Evolutionary conservation across 1,284 basidiomycete genomes (phyloP), one percentile per base, ranked within the genome.

Genomic region (Apiotrichum veenhuisii): DNA sequence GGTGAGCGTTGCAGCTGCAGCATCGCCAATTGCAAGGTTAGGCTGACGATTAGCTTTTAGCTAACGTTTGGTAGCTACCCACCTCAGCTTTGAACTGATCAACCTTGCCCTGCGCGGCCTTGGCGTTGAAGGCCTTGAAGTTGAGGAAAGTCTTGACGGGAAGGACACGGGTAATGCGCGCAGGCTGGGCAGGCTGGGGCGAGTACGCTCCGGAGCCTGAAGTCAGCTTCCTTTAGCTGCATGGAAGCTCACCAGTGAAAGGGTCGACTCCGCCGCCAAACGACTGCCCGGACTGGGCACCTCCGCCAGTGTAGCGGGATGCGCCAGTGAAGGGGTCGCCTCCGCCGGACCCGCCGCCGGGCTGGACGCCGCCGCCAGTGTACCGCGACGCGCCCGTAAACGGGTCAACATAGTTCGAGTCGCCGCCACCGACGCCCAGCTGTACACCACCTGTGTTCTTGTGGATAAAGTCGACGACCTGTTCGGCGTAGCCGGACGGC

Each of bases 391-490:
- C 80, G 33, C 87, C 87, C 14, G 96, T 98, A 76, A 85, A 98
- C 9, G 95, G 95, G 73, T 98, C 96, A 18, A 86, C 84, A 70
- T 84, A 92, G 48, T 85, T 82, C 55, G 79, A 81, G 2, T 30
- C 30, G 30, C 63, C 65, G 37, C 60, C 54, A 27, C 70, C 73
- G 8, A 74, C 69, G 40, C 86, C 87, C 3, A 95, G 77, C 54
- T 81, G 85, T 9, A 89, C 85, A 2, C 89, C 89, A 11, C 68
- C 68, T 0, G 93, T 88, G 66, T 95, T 97, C 77, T 89, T 89
- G 74, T 97, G 88, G 58, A 99, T 98, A 75, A 98, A 98, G 47
- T 82, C 81, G 27, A 91, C 94, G 20, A 98, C 88, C 75, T 98
- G 85, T 65, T 98, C 95, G 22, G 91, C 78, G 71, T 98, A 95